A percentile compares a stretch with the other conserved stretches of the same genome.
These are phyloP conservation scores for Paracoccidioides lutzii DNA, from an alignment of 2,329 filamentous ascomycete species.

Conservation along the genomic window DNA sequence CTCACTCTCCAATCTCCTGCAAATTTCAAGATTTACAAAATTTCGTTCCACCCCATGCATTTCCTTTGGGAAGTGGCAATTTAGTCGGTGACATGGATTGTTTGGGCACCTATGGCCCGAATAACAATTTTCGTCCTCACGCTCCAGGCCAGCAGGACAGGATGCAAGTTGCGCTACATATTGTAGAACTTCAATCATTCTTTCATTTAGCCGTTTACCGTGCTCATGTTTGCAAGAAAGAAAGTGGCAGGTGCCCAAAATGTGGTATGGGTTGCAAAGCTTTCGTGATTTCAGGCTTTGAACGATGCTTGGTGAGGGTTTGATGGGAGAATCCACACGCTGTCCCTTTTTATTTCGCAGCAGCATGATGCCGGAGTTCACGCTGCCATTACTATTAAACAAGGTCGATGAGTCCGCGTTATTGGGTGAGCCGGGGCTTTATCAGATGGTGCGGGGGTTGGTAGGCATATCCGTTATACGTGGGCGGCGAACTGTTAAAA, in stretches of 20 bases:
- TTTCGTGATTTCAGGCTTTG: constrained; percentile 17
- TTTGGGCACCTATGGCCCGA: constrained; percentile 18
- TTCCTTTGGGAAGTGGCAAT: constrained; percentile 15
- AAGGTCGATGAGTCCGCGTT: background rate
- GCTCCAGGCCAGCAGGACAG: constrained; percentile 18
- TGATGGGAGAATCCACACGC: constrained; percentile 16
- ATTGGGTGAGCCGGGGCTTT: background rate
- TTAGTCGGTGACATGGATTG: constrained; percentile 7
- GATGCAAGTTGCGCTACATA: constrained; percentile 20
- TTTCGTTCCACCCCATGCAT: constrained; percentile 16
- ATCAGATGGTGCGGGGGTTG: background rate
- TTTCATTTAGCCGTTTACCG: constrained; percentile 10
- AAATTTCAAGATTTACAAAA: constrained; percentile 6
- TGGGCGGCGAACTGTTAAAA: background rate
- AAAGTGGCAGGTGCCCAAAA: constrained; percentile 16
- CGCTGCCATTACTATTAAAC: background rate
- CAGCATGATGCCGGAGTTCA: background rate
- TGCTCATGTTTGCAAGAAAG: constrained; percentile 19
- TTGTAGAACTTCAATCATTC: constrained; percentile 18
- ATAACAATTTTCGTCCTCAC: constrained; percentile 18
- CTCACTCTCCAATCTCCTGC: background rate
- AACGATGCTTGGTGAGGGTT: constrained; percentile 12
- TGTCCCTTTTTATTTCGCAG: constrained; percentile 1
- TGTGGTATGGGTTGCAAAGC: constrained; percentile 24
- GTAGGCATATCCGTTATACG: background rate